Conservation (phyloP, 2,329 filamentous ascomycete genomes). For the Coniochaeta hoffmannii region DNA sequence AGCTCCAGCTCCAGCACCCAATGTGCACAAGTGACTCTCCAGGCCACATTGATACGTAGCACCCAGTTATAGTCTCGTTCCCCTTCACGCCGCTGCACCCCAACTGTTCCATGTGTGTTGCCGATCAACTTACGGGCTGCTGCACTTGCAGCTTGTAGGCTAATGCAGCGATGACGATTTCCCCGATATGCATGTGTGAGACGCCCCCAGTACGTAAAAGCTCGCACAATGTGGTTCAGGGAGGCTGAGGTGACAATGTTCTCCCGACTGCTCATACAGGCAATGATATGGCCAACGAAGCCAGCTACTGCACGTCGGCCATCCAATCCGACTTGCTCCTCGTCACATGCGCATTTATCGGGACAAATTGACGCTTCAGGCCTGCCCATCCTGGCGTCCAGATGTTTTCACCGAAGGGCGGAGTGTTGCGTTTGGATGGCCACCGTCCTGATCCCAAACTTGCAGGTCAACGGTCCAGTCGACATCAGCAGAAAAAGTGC, state of each 20-base stretch:
- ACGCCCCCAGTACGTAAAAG: background rate
- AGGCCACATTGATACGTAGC: background rate
- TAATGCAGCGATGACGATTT: background rate
- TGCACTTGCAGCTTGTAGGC: background rate
- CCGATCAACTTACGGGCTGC: background rate
- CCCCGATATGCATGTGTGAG: background rate
- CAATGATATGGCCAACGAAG: background rate
- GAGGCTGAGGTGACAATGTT: background rate
- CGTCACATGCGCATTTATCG: background rate
- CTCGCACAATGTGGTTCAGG: background rate
- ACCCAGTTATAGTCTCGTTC: background rate
- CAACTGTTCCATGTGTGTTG: background rate
- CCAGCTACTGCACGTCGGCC: background rate
- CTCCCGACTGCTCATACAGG: background rate
- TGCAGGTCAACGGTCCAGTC: too few relatives aligned
- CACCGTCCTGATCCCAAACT: too few relatives aligned
- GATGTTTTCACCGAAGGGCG: background rate
- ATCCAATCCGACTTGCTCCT: too few relatives aligned
- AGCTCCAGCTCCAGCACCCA: too few relatives aligned
- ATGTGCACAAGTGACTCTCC: too few relatives aligned
- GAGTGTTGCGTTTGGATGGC: background rate
- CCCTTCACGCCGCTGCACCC: background rate
- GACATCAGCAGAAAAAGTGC: background rate
- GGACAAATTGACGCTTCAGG: background rate
- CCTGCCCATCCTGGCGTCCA: background rate